Percentiles rank a stretch among this genome's conserved stretches.
Evolutionary conservation across 192 early-diverging fungal genomes (phyloP).

Genomic region (Backusella tuberculispora): DNA sequence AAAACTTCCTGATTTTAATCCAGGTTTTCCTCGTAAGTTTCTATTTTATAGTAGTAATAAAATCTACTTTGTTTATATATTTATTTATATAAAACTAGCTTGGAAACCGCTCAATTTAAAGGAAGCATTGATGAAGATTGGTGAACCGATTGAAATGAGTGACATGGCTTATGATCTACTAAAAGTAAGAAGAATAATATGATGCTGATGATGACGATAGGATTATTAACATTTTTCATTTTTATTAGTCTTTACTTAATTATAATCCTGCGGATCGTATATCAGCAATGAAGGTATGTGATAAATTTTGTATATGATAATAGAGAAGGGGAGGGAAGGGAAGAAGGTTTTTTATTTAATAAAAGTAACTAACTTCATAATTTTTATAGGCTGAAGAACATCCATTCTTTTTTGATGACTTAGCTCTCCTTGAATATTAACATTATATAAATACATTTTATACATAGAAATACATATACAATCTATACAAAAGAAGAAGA

Average conservation of each 20-base stretch:
- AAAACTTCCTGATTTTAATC: conserved; percentile 50
- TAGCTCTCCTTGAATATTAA: conserved; percentile 18
- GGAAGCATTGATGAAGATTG: conserved; percentile 3
- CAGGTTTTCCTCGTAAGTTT: conserved; percentile 50
- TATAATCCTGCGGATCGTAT: conserved; percentile 41
- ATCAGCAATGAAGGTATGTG: conserved; percentile 37
- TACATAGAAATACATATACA: background rate
- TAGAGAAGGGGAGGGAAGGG: too few relatives aligned
- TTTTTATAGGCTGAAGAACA: conserved; percentile 33
- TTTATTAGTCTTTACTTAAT: conserved; percentile 30
- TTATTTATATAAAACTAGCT: background rate
- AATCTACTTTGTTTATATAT: background rate
- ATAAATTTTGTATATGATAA: background rate
- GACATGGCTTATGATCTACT: conserved; percentile 25
- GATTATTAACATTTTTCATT: background rate
- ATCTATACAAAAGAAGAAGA: too few relatives aligned
- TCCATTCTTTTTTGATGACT: conserved; percentile 34
- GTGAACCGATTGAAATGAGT: background rate
- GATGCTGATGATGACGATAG: background rate
- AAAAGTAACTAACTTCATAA: background rate
- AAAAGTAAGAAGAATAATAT: conserved; percentile 20
- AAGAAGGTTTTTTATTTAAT: too few relatives aligned
- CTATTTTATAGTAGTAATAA: background rate
- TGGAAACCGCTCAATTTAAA: conserved; percentile 24
- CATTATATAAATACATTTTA: background rate